Base-by-base conservation (phyloP, 78 protist genomes). In the Tieghemostelium lacteum region DNA sequence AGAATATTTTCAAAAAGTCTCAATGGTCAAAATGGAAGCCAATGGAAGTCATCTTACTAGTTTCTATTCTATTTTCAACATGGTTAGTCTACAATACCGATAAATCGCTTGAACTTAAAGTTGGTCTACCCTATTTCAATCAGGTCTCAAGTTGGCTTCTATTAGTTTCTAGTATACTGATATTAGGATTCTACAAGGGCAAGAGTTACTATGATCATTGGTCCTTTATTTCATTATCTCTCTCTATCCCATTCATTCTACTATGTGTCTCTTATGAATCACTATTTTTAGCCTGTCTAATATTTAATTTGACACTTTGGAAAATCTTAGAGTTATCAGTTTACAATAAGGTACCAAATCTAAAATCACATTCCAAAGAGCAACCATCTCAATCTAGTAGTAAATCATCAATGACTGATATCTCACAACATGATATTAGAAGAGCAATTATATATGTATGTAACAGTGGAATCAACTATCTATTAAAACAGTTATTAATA, bases 381-480 rank as follows among this genome's bases (percentile, higher is more conserved):
- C 16, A 17, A 20, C 19, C 73, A 31, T 71, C 77, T 28, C n/a
- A n/a, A n/a, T n/a, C n/a, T n/a, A n/a, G n/a, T n/a, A 50, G 76
- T 1, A 36, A 73, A 57, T 6, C 64, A 28, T 22, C 64, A 58
- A 49, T 17, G 49, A 19, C 54, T 0, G 58, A 16, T 40, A 70
- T 92, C 1, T 58, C 80, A 33, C 77, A 75, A 61, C 57, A 83
- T 39, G 95, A 93, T 86, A 73, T 93, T 57, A 60, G 61, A 34
- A 93, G 92, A 76, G 75, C 89, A 26, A 76, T 92, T 57, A 24
- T 87, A 29, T 91, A 87, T 85, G 92, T 92, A 85, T 40, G 95
- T 64, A 19, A 28, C 31, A n/a, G 14, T 14, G 10, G 10, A 14
- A 45, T 14, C 10, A 45, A 45, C 52, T 45, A 45, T 39, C 20